Conservation (phyloP, 495 filamentous ascomycete species). For the Achaetomiella virescens region DNA sequence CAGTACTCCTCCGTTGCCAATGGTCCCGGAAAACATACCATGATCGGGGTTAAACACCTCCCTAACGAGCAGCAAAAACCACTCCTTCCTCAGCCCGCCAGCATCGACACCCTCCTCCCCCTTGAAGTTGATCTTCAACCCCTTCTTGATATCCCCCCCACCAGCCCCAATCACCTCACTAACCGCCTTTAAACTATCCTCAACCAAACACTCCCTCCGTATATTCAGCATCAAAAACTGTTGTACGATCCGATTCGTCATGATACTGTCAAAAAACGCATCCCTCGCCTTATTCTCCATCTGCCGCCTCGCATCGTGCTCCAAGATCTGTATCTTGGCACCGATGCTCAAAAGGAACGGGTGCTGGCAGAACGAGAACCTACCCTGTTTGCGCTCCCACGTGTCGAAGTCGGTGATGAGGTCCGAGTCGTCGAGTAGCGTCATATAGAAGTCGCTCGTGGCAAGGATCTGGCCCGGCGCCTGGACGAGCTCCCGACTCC, state of each 20-base stretch:
- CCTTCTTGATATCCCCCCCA: slow-evolving; percentile 89
- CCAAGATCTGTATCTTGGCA: slow-evolving; percentile 87
- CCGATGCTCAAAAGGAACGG: slow-evolving; percentile 92
- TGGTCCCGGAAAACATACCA: slow-evolving; percentile 48
- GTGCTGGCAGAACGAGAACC: slow-evolving; percentile 90
- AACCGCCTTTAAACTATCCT: slow-evolving; percentile 80
- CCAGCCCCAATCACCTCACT: slow-evolving; percentile 81
- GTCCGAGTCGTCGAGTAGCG: slow-evolving; percentile 76
- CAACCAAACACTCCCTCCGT: slow-evolving; percentile 81
- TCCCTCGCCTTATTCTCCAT: slow-evolving; percentile 88
- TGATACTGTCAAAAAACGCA: slow-evolving; percentile 85
- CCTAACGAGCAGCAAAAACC: slow-evolving; percentile 86
- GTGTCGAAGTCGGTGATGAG: slow-evolving; percentile 81
- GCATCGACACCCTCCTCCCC: slow-evolving; percentile 93
- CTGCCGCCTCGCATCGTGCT: slow-evolving; percentile 83
- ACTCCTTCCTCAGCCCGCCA: slow-evolving; percentile 88
- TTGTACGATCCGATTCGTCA: slow-evolving; percentile 64
- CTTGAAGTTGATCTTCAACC: slow-evolving; percentile 75
- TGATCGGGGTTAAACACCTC: slow-evolving; percentile 91
- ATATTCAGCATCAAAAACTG: slow-evolving; percentile 78
- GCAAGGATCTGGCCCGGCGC: slow-evolving; percentile 45
- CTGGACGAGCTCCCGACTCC: slow-evolving; percentile 26
- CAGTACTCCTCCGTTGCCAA: not conserved
- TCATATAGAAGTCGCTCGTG: slow-evolving; percentile 83
- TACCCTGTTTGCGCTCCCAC: slow-evolving; percentile 71